Evolutionary conservation across 1,284 basidiomycete species (phyloP).

Genomic region (Psilocybe mexicana): DNA sequence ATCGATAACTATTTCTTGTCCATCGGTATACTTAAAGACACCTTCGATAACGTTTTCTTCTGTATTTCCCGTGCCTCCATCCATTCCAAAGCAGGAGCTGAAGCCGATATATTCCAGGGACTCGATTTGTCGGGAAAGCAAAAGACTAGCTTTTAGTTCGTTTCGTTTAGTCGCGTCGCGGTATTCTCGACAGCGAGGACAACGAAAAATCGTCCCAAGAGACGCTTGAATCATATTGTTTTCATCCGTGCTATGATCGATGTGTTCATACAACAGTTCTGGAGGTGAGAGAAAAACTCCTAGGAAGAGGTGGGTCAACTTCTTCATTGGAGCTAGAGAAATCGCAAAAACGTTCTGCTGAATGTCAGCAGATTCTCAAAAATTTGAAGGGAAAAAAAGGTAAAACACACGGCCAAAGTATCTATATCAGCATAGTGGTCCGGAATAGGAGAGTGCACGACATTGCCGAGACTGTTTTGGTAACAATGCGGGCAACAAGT

Average conservation of each 20-base stretch:
- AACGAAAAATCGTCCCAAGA: conserved; percentile 16
- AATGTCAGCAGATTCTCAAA: conserved; percentile 9
- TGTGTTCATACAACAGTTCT: conserved; percentile 23
- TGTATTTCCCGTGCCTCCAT: conserved; percentile 3
- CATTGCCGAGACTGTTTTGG: conserved; percentile 55
- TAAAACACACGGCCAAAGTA: conserved; percentile 50
- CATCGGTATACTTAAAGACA: not conserved
- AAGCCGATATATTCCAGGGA: conserved; percentile 48
- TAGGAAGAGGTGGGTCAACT: conserved; percentile 54
- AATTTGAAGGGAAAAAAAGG: not conserved
- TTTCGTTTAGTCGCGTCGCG: conserved; percentile 13
- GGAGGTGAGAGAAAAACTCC: conserved; percentile 58
- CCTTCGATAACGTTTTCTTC: conserved; percentile 10
- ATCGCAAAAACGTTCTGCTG: conserved; percentile 35
- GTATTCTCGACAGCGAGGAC: conserved; percentile 11
- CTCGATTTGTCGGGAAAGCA: conserved; percentile 44
- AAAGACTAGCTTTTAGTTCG: conserved; percentile 42
- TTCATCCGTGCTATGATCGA: conserved; percentile 11
- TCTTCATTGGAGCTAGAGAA: conserved; percentile 40
- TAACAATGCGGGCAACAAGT: conserved; percentile 64
- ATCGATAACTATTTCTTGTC: not conserved
- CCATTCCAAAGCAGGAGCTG: conserved; percentile 49
- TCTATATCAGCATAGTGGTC: conserved; percentile 42
- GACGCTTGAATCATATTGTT: conserved; percentile 10
- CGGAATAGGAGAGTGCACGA: conserved; percentile 64